Conservation (phyloP, 1,139 yeast genomes). For the Candida albicans region DNA sequence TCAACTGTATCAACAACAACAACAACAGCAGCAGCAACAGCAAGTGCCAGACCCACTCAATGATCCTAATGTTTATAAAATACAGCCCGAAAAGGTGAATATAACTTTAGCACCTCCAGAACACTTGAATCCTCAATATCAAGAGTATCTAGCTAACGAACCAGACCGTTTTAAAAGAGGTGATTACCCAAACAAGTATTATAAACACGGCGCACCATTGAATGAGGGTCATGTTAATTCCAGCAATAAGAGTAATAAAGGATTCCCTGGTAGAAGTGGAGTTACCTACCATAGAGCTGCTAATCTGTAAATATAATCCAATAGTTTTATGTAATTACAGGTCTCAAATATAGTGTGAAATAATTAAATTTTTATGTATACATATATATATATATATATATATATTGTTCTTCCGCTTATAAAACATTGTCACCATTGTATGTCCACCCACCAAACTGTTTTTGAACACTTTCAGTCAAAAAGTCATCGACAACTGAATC, state of each 20-base stretch:
- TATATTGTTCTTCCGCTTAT: conserved; percentile 2
- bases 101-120: conserved; percentile 38
- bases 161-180: conserved; percentile 35
- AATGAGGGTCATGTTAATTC: conserved; percentile 27
- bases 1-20: conserved; percentile 1
- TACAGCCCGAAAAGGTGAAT: conserved; percentile 38
- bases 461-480: conserved; percentile 85
- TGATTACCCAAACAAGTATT: conserved; percentile 28
- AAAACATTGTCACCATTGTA: conserved; percentile 64
- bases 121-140: conserved; percentile 40
- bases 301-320: conserved; percentile 19
- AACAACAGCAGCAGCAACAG: too few relatives aligned
- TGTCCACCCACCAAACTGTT: conserved; percentile 99
- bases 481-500: conserved; percentile 95
- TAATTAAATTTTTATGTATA: not conserved
- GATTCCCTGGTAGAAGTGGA: conserved; percentile 43
- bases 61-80: conserved; percentile 31
- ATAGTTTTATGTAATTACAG: not conserved
- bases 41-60: conserved; percentile 20
- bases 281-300: conserved; percentile 44
- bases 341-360: not conserved
- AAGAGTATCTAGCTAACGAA: conserved; percentile 34
- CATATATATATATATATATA: not conserved
- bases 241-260: conserved; percentile 27
- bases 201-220: conserved; percentile 39